phyloP scores from a whole-genome alignment of 179 eudicot species.

The Silene noctiflora region DNA sequence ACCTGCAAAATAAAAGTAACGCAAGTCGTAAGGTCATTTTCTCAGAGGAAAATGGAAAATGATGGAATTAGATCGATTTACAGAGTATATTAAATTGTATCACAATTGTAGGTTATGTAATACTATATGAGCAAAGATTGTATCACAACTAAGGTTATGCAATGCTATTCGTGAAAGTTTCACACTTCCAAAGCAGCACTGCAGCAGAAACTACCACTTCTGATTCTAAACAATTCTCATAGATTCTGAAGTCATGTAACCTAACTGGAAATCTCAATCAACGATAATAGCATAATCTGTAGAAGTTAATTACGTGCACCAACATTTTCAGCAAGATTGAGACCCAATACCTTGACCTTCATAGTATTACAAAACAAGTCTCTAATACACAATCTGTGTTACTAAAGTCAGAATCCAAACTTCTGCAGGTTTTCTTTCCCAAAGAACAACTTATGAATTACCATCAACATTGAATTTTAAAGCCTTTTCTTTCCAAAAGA shows the following conservation, averaged over 20 bases:
- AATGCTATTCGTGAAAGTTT: background rate
- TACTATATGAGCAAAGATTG: background rate
- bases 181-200: background rate
- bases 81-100: background rate
- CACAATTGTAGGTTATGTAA: background rate
- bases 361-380: background rate
- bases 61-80: background rate
- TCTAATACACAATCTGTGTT: background rate
- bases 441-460: background rate
- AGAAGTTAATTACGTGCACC: background rate
- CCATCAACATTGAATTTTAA: too few relatives aligned
- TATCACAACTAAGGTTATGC: background rate
- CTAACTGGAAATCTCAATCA: background rate
- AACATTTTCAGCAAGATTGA: background rate
- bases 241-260: background rate
- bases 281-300: background rate
- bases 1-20: constrained; percentile 11
- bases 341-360: background rate
- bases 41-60: background rate
- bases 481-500: background rate
- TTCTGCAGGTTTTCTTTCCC: background rate
- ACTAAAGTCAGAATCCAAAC: background rate
- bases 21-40: background rate
- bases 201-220: background rate
- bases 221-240: background rate